Conservation (phyloP, 176 grass and related monocot species). For the Triticum turgidum region DNA sequence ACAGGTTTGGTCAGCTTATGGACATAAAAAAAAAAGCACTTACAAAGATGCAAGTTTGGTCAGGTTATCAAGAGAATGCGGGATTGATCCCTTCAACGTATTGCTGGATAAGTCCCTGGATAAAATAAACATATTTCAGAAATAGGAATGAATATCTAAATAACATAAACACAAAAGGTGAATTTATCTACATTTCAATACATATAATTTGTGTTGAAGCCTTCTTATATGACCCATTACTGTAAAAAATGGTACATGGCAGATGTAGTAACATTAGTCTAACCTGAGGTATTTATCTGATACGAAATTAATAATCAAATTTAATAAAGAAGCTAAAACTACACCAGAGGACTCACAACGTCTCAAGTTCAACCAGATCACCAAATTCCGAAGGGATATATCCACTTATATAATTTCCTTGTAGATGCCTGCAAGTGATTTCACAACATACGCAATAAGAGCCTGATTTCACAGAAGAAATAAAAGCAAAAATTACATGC, state of each 20-base stretch:
- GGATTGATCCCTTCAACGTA: constrained; percentile 88
- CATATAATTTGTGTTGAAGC: not conserved
- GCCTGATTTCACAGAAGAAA: constrained; percentile 42
- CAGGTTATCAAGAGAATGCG: constrained; percentile 80
- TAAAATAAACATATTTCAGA: constrained; percentile 14
- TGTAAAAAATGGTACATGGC: not conserved
- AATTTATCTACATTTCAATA: not conserved
- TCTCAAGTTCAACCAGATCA: constrained; percentile 69
- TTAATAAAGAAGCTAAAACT: constrained; percentile 1
- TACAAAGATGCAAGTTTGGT: constrained; percentile 83
- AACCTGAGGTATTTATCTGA: not conserved
- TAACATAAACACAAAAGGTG: not conserved
- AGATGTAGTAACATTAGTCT: constrained; percentile 5
- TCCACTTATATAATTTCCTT: constrained; percentile 96
- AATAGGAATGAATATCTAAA: not conserved
- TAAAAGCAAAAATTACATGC: not conserved
- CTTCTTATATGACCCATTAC: constrained; percentile 1
- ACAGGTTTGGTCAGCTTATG: constrained; percentile 21
- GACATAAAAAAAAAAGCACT: constrained; percentile 42
- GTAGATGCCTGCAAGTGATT: constrained; percentile 66
- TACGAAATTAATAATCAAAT: not conserved
- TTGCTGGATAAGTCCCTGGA: constrained; percentile 93
- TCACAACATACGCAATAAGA: constrained; percentile 38
- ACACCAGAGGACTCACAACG: constrained; percentile 62
- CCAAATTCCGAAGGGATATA: constrained; percentile 85